phyloP scores from a whole-genome alignment of 73 alveolate species.

The Stentor roeselii region DNA sequence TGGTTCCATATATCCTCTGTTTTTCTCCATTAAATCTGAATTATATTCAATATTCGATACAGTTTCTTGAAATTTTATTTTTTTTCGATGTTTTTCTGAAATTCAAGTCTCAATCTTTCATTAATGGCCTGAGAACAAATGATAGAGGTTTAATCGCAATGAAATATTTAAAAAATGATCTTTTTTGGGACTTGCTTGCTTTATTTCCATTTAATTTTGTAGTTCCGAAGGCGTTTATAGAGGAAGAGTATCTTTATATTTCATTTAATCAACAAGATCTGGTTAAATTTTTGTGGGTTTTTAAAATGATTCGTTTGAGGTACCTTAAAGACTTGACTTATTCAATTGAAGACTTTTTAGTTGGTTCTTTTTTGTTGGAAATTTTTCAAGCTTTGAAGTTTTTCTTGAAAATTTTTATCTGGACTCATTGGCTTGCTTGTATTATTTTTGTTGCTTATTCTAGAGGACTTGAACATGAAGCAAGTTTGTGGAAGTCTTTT shows the following conservation, averaged over 20 bases:
- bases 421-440: background rate
- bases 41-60: no score
- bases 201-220: background rate
- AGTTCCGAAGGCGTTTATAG: background rate
- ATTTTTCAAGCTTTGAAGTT: background rate
- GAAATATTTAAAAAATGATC: background rate
- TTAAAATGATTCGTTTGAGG: slow-evolving; percentile 17
- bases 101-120: slow-evolving; percentile 27
- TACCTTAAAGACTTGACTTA: background rate
- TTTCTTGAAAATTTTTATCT: background rate
- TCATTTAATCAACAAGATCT: background rate
- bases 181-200: background rate
- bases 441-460: background rate
- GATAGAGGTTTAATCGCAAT: slow-evolving; percentile 4
- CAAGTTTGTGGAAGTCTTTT: slow-evolving; percentile 39
- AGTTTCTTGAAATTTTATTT: background rate
- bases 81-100: slow-evolving; percentile 27
- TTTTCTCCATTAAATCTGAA: no score
- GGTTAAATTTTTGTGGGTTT: slow-evolving; percentile 7
- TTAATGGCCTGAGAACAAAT: slow-evolving; percentile 29
- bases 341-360: slow-evolving; percentile 2
- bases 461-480: background rate
- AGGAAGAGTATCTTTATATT: background rate
- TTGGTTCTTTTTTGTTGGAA: background rate
- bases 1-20: no score